These are phyloP conservation scores for Pugionium cornutum DNA, from an alignment of 345 rosid species.

Conservation along the genomic window DNA sequence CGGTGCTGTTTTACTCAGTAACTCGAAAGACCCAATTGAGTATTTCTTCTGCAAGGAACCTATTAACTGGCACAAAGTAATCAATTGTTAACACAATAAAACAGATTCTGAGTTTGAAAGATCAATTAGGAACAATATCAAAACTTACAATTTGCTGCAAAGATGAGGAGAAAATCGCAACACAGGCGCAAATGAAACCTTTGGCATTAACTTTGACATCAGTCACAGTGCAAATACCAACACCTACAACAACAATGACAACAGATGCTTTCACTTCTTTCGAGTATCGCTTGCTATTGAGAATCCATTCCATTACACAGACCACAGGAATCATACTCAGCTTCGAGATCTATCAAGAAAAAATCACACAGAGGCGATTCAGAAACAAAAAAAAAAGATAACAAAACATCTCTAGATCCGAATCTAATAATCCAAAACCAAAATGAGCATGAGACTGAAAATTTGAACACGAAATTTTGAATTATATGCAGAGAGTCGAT, in stretches of 20 bases:
- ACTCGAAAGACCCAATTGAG: conserved; percentile 84
- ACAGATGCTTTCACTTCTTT: conserved; percentile 75
- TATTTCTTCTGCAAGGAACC: conserved; percentile 92
- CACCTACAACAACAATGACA: conserved; percentile 80
- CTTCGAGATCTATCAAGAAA: conserved; percentile 65
- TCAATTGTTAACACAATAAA: too few species aligned
- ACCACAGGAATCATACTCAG: conserved; percentile 98
- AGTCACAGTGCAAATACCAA: conserved; percentile 89
- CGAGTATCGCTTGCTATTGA: conserved; percentile 73
- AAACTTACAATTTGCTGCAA: conserved; percentile 72
- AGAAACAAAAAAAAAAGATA: background rate
- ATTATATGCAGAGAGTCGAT: too few species aligned
- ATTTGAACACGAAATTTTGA: too few species aligned
- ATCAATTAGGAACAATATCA: background rate
- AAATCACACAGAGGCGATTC: conserved; percentile 2
- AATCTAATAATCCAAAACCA: too few species aligned
- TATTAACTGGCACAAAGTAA: conserved; percentile 76
- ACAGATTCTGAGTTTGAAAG: background rate
- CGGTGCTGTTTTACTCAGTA: too few species aligned
- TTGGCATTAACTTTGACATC: too few species aligned
- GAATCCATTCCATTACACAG: conserved; percentile 91
- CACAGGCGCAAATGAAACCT: too few species aligned
- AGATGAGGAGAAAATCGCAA: conserved; percentile 74
- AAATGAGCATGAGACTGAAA: too few species aligned
- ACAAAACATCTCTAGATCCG: too few species aligned